Percentiles rank a stretch among this genome's conserved stretches.
phyloP scores from a whole-genome alignment of 345 rosid genomes.

The Iberis pinnata region DNA sequence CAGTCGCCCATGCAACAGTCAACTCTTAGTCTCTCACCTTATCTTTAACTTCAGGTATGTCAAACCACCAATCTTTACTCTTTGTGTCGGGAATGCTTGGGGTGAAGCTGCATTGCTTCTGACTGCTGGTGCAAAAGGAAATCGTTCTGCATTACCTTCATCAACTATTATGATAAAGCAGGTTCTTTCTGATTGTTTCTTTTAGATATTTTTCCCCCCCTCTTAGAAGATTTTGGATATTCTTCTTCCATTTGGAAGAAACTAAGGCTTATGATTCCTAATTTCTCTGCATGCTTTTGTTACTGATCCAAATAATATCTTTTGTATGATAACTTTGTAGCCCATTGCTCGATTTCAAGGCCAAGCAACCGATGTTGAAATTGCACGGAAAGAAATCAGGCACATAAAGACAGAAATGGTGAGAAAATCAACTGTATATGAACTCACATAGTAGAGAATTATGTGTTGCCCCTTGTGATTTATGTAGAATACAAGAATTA shows the following conservation, averaged over 20 bases:
- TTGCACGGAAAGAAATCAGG: conserved; percentile 68
- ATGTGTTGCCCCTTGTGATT: conserved; percentile 7
- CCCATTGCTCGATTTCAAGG: conserved; percentile 94
- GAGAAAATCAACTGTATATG: conserved; percentile 29
- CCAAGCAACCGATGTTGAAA: conserved; percentile 77
- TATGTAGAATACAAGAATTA: neutral
- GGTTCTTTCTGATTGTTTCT: conserved; percentile 21
- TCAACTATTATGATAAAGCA: conserved; percentile 40
- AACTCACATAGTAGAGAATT: conserved; percentile 10
- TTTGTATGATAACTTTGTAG: conserved; percentile 40
- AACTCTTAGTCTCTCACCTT: conserved; percentile 6
- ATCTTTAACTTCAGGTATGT: conserved; percentile 47
- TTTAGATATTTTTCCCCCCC: conserved; percentile 1
- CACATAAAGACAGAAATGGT: conserved; percentile 71
- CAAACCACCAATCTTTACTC: conserved; percentile 84
- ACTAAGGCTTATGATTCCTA: neutral
- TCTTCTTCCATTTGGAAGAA: neutral
- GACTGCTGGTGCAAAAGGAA: conserved; percentile 39
- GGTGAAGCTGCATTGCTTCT: conserved; percentile 91
- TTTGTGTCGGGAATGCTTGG: conserved; percentile 97
- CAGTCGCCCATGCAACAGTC: neutral
- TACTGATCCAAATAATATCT: conserved; percentile 10
- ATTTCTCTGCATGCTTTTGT: conserved; percentile 1
- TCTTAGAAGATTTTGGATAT: neutral
- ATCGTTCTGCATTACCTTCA: conserved; percentile 38